Evolutionary conservation across 495 filamentous ascomycete species (phyloP).

Genomic region (Annulohypoxylon bovei): DNA sequence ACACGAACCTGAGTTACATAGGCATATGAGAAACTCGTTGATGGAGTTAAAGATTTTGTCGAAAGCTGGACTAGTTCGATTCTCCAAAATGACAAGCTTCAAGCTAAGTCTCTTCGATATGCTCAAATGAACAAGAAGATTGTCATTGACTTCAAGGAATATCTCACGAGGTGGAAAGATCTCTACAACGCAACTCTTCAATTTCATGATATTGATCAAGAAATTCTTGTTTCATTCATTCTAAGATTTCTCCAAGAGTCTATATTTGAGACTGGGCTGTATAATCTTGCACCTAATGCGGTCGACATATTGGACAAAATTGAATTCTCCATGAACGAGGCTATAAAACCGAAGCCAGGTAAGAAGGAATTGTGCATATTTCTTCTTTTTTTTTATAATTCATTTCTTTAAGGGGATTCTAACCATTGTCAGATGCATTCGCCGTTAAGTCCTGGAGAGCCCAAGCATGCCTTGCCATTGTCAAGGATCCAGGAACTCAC

Average conservation of each 20-base stretch:
- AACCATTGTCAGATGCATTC: background rate
- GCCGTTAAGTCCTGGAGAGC: background rate
- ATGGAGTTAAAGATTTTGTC: background rate
- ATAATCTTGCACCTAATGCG: background rate
- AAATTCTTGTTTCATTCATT: slow-evolving; percentile 46
- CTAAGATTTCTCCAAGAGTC: slow-evolving; percentile 44
- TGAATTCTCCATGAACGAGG: background rate
- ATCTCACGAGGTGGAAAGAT: background rate
- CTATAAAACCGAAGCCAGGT: background rate
- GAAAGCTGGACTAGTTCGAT: background rate
- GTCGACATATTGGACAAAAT: background rate
- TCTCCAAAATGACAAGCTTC: background rate
- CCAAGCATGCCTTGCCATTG: background rate
- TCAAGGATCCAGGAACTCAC: background rate
- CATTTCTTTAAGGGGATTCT: too few species aligned
- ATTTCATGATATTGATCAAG: slow-evolving; percentile 46
- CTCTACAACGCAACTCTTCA: background rate
- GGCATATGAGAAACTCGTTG: background rate
- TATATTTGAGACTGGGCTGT: background rate
- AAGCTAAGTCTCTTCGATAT: background rate
- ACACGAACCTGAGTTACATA: background rate
- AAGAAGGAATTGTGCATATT: background rate
- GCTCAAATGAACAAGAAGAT: background rate
- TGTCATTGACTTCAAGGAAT: background rate
- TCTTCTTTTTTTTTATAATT: background rate